Base-by-base conservation (phyloP, 805 yeast species). In the Ogataea nakhonphanomensis region DNA sequence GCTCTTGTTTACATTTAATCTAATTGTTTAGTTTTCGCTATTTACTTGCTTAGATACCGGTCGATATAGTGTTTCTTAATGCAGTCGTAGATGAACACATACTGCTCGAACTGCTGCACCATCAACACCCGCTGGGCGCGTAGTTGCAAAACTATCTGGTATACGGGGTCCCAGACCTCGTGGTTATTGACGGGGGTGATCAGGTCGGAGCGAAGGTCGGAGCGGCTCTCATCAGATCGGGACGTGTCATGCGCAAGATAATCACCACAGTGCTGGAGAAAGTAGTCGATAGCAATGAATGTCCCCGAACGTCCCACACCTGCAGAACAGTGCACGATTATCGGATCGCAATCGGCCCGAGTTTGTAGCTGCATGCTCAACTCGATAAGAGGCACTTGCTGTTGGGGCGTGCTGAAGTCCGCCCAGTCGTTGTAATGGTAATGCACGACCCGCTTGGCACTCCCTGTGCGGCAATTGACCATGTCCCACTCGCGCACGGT, bases 231-330 rank as follows among this genome's bases (percentile, higher is more conserved):
- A 26, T 13, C 33, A 10, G 24, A 33, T 27, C 31, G 37, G 5
- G 20, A 17, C 20, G 20, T 3, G 24, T 13, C 35, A 9, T 27
- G 36, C 28, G 33, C 38, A n/a, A 43, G 31, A 15, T 14, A 21
- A 8, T 34, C 25, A 28, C 51, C n/a, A 26, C 55, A 46, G 29
- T 48, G 41, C 25, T 45, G 49, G 12, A 51, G 56, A 35, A 42
- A 68, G 50, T 62, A 66, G 46, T 74, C 78, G 21, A 73, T 46
- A 2, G 76, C 61, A 11, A 74, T 72, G 44, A 65, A 74, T 9
- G 76, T 70, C 7, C 79, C 79, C 0, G 81, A 73, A 47, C 81
- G 63, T 9, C 81, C 81, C 45, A 79, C 78, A 0, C 81, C 81
- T 0, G 81, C 81, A 1, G 79, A 74, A 46, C 81, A 76, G 53